A percentile compares a stretch with the other conserved stretches of the same genome.
These are phyloP conservation scores for Termitomyces sp. DNA, from an alignment of 768 basidiomycete genomes.

Conservation along the genomic window DNA sequence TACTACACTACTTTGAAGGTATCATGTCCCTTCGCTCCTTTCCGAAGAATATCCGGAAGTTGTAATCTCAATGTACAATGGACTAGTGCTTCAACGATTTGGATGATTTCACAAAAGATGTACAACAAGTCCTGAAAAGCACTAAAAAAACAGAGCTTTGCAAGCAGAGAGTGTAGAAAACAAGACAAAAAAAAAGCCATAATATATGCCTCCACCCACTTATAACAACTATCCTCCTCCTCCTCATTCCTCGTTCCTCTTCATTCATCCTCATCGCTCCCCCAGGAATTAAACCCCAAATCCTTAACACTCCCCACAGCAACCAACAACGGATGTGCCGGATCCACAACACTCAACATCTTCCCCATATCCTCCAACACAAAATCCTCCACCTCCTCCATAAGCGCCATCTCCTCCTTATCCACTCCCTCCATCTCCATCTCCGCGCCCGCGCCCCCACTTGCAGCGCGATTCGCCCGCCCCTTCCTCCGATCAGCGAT, in stretches of 20 bases:
- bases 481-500: constrained; percentile 65
- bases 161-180: too few species aligned
- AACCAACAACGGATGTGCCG: constrained; percentile 57
- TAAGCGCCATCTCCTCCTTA: constrained; percentile 59
- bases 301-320: constrained; percentile 71
- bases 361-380: constrained; percentile 76
- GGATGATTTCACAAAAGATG: too few species aligned
- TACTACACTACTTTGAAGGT: too few species aligned
- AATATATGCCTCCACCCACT: too few species aligned
- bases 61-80: too few species aligned
- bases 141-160: too few species aligned
- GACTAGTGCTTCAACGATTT: too few species aligned
- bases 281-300: constrained; percentile 49
- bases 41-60: too few species aligned
- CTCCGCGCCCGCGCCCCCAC: neutral
- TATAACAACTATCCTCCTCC: too few species aligned
- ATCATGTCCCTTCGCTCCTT: too few species aligned
- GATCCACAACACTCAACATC: constrained; percentile 50
- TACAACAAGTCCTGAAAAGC: too few species aligned
- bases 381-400: constrained; percentile 83
- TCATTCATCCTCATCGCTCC: constrained; percentile 39
- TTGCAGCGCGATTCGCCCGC: constrained; percentile 32
- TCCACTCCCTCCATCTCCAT: constrained; percentile 28
- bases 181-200: too few species aligned
- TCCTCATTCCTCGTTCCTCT: neutral